Evolutionary conservation across 352 stramenopile species (phyloP).

Genomic region (Phytophthora litchii): DNA sequence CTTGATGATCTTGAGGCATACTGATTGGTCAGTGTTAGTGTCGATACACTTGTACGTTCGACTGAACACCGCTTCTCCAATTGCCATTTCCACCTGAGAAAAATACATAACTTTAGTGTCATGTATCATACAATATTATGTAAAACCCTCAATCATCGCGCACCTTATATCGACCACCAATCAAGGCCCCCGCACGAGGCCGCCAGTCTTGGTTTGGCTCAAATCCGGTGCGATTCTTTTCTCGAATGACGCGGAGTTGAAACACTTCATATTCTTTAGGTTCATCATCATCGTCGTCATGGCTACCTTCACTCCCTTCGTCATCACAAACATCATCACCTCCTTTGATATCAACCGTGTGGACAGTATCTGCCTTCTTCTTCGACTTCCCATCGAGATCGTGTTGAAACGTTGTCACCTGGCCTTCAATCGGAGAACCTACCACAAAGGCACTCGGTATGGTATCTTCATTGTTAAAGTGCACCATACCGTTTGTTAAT

Average conservation of each 20-base stretch:
- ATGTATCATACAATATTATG: not conserved
- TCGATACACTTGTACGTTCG: conserved; percentile 83
- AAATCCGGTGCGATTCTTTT: conserved; percentile 84
- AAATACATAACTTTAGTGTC: conserved; percentile 6
- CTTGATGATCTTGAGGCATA: conserved; percentile 99
- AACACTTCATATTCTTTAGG: conserved; percentile 73
- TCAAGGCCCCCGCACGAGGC: conserved; percentile 56
- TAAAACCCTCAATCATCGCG: not conserved
- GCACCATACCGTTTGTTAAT: conserved; percentile 21
- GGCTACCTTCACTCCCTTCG: conserved; percentile 42
- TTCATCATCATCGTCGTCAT: conserved; percentile 47
- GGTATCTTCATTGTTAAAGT: conserved; percentile 16
- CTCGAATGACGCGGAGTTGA: conserved; percentile 71
- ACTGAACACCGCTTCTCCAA: conserved; percentile 87
- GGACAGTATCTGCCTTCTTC: conserved; percentile 30
- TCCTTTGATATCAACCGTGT: conserved; percentile 43
- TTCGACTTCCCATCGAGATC: conserved; percentile 34
- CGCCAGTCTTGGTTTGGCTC: conserved; percentile 81
- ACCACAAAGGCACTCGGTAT: conserved; percentile 20
- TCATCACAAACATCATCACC: conserved; percentile 23
- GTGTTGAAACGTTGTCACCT: conserved; percentile 37
- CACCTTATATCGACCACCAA: conserved; percentile 74
- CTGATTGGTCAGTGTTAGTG: conserved; percentile 66
- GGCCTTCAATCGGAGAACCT: conserved; percentile 25
- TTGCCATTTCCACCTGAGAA: conserved; percentile 65